Percentiles rank a stretch among this genome's conserved stretches.
Conservation (phyloP, 257 asterid genomes). For the Datura wrightii region DNA sequence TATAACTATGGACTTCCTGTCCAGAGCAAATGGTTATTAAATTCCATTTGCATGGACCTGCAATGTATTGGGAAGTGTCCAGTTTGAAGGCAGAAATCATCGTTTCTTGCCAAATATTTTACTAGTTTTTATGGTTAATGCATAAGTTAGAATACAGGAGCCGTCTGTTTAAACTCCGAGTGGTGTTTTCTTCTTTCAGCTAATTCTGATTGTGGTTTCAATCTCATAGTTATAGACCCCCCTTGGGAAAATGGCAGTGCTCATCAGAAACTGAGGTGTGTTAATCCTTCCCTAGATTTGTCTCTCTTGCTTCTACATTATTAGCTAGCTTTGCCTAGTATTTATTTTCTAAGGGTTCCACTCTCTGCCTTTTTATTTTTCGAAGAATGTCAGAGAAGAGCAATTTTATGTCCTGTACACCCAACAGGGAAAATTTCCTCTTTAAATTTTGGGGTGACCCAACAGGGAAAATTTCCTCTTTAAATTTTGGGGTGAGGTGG, state of each 20-base stretch:
- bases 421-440: background rate
- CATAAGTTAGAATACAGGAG: background rate
- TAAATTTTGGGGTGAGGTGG: background rate
- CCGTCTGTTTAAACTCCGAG: constrained; percentile 28
- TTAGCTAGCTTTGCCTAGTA: background rate
- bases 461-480: background rate
- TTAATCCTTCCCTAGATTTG: background rate
- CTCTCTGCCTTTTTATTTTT: background rate
- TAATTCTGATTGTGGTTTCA: constrained; percentile 74
- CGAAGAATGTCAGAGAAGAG: constrained; percentile 11
- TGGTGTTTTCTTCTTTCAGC: constrained; percentile 55
- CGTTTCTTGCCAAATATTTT: background rate
- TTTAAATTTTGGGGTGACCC: background rate
- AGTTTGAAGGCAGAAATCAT: constrained; percentile 16
- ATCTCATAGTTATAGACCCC: constrained; percentile 86
- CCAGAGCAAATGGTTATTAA: constrained; percentile 15
- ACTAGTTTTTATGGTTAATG: background rate
- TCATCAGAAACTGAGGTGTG: constrained; percentile 79
- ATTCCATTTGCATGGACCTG: constrained; percentile 14
- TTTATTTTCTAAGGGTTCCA: background rate
- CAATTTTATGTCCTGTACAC: background rate
- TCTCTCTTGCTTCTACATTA: constrained; percentile 5
- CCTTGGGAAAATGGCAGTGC: constrained; percentile 99
- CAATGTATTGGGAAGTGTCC: constrained; percentile 17
- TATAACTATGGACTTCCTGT: background rate